These are phyloP conservation scores for Vaccinium myrtillus DNA, from an alignment of 148 eudicot genomes.

Conservation along the genomic window DNA sequence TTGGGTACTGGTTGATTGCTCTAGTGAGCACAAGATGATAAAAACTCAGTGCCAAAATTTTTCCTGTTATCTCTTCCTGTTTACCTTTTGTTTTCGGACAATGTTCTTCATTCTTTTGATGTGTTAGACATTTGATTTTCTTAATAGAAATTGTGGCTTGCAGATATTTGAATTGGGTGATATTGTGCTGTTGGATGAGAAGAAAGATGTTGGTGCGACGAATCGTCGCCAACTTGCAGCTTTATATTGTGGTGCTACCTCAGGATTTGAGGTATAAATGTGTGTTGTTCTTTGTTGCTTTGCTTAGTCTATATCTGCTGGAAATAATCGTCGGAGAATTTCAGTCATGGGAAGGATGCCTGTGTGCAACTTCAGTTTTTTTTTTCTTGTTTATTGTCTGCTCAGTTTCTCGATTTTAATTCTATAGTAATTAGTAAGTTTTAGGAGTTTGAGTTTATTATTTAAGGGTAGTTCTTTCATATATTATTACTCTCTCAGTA, in stretches of 20 bases:
- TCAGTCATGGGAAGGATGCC: not conserved
- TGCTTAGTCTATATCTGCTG: not conserved
- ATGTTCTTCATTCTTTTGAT: not conserved
- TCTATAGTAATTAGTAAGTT: not conserved
- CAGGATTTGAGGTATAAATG: conserved; percentile 88
- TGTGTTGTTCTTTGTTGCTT: not conserved
- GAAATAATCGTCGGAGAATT: not conserved
- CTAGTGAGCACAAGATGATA: not conserved
- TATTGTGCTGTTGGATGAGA: conserved; percentile 52
- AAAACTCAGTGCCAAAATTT: not conserved
- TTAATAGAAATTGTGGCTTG: not conserved
- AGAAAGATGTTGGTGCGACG: conserved; percentile 84
- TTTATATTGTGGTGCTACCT: conserved; percentile 82
- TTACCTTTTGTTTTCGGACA: not conserved
- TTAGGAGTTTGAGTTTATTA: too few relatives aligned
- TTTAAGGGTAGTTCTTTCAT: too few relatives aligned
- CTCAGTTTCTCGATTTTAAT: not conserved
- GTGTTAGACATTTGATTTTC: not conserved
- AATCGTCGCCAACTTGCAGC: conserved; percentile 87
- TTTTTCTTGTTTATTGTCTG: not conserved
- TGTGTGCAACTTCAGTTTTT: not conserved
- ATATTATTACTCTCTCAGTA: too few relatives aligned
- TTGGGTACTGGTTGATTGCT: not conserved
- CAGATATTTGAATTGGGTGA: conserved; percentile 98
- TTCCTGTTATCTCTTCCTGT: not conserved